phyloP scores from a whole-genome alignment of 2,329 filamentous ascomycete species.

The Didymella segeticola region DNA sequence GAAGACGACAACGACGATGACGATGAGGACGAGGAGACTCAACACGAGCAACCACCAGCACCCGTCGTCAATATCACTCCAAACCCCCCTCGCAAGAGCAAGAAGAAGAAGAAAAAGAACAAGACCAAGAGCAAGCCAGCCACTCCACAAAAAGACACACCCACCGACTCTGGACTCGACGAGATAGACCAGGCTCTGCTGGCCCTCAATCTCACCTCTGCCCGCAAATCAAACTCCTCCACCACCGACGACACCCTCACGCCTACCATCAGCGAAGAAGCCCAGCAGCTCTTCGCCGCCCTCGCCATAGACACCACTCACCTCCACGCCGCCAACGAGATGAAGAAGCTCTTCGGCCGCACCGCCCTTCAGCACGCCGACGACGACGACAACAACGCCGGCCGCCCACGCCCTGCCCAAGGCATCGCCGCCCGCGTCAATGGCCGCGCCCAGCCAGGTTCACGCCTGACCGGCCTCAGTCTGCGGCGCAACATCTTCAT shows the following conservation, averaged over 20 bases:
- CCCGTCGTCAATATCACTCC: conserved; percentile 12
- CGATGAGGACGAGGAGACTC: conserved; percentile 44
- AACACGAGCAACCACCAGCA: conserved; percentile 43
- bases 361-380: conserved; percentile 65
- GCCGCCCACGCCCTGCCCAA: conserved; percentile 56
- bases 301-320: conserved; percentile 72
- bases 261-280: conserved; percentile 44
- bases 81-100: conserved; percentile 53
- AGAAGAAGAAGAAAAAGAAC: conserved; percentile 70
- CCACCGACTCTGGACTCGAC: conserved; percentile 54
- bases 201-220: conserved; percentile 57
- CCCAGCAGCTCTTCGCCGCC: conserved; percentile 59
- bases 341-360: conserved; percentile 76
- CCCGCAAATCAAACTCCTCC: conserved; percentile 18
- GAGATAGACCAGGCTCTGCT: conserved; percentile 72
- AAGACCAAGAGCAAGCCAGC: conserved; percentile 53
- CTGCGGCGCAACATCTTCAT: conserved; percentile 82
- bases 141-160: conserved; percentile 24
- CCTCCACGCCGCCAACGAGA: conserved; percentile 88
- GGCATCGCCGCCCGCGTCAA: conserved; percentile 66
- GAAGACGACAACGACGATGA: conserved; percentile 45
- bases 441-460: conserved; percentile 62
- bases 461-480: conserved; percentile 71
- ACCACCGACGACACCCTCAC: conserved; percentile 28
- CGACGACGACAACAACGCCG: conserved; percentile 62